Base-by-base conservation (phyloP, 495 filamentous ascomycete species). In the Lepraria neglecta region DNA sequence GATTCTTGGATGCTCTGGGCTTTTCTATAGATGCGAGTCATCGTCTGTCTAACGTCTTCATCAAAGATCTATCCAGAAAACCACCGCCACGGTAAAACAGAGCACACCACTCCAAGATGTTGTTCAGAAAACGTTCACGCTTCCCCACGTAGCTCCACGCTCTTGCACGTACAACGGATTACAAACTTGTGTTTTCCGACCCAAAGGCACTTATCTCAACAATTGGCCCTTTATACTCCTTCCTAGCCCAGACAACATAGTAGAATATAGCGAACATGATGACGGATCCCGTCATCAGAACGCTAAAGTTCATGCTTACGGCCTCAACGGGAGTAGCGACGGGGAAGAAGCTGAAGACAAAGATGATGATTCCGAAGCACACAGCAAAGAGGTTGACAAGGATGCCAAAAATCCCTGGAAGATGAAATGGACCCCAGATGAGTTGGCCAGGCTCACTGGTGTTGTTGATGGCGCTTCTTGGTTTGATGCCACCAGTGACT, bases 301-400 rank as follows among this genome's bases (percentile, higher is more conserved):
- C 62, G n/a, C 62, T 73, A 55, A 68, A 74, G 64, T 76, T 74
- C 69, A 74, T 72, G 0, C 60, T 61, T 5, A 67, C 63, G 2
- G 68, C 56, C n/a, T 69, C 72, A 2, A 70, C 64, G 0, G 65
- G 60, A 0, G 61, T 56, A 38, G 65, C 42, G 61, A 61, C 40
- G 46, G 72, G 62, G 66, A 69, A 74, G 68, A 74, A 74, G 51
- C 56, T 44, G 27, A 64, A 63, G 33, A 57, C 64, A 52, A 71
- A 70, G 11, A 64, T 53, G 59, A 73, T 74, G 51, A 73, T 62
- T 6, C 70, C 73, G n/a, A n/a, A n/a, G n/a, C n/a, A n/a, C n/a
- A n/a, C n/a, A n/a, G n/a, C n/a, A n/a, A n/a, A n/a, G n/a, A n/a
- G n/a, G n/a, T n/a, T n/a, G n/a, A n/a, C n/a, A n/a, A n/a, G n/a